phyloP scores from a whole-genome alignment of 1,284 basidiomycete species.

The Ustilago trichophora region DNA sequence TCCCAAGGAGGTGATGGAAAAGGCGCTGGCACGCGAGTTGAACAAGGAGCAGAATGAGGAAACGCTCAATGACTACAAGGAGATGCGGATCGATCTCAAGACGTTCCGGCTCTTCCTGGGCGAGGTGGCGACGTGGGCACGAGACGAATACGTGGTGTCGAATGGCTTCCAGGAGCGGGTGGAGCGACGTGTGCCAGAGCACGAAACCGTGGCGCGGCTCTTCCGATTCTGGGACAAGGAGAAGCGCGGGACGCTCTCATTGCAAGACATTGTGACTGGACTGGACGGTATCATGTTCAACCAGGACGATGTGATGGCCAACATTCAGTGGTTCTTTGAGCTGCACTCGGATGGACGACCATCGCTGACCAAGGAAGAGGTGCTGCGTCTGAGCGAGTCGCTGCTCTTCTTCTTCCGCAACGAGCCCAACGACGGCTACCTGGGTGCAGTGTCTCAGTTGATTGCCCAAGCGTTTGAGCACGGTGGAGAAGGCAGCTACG shows the following conservation, averaged over 20 bases:
- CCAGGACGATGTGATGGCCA: constrained; percentile 85
- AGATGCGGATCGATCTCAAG: constrained; percentile 82
- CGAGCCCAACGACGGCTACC: constrained; percentile 94
- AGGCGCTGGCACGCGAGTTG: constrained; percentile 32
- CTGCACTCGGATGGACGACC: constrained; percentile 89
- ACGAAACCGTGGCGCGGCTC: constrained; percentile 54
- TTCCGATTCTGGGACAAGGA: constrained; percentile 63
- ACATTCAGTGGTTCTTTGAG: constrained; percentile 98
- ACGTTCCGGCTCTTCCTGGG: constrained; percentile 92
- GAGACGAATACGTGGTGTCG: constrained; percentile 87
- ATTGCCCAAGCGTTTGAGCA: constrained; percentile 60
- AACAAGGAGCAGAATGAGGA: constrained; percentile 25
- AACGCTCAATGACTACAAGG: constrained; percentile 68
- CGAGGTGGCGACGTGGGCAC: constrained; percentile 93
- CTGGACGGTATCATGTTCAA: constrained; percentile 87
- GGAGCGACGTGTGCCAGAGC: constrained; percentile 62
- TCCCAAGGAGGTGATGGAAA: constrained; percentile 47
- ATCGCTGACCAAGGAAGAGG: constrained; percentile 92
- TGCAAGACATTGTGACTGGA: constrained; percentile 83
- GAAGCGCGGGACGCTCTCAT: constrained; percentile 54
- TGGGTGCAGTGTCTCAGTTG: constrained; percentile 70
- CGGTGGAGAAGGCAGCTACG: constrained; percentile 46
- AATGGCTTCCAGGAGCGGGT: constrained; percentile 65
- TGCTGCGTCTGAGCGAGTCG: constrained; percentile 87
- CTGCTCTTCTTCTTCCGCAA: constrained; percentile 88